phyloP scores from a whole-genome alignment of 2,329 filamentous ascomycete species.

The Verticillium alfalfae region DNA sequence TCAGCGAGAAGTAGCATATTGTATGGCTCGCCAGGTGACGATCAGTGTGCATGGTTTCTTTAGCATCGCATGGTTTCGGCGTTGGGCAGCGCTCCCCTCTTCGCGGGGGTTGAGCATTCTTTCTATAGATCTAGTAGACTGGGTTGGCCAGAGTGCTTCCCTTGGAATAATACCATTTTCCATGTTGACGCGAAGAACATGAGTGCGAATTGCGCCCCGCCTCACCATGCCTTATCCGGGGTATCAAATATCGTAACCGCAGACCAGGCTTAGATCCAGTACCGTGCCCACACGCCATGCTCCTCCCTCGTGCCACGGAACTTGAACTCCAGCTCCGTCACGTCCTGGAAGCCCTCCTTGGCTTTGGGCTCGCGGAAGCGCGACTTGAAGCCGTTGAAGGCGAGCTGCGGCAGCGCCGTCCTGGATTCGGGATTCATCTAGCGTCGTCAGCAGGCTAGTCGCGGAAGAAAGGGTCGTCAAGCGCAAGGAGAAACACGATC shows the following conservation, averaged over 20 bases:
- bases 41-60: too few relatives aligned
- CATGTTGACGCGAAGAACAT: too few relatives aligned
- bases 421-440: conserved; percentile 81
- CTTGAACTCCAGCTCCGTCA: conserved; percentile 69
- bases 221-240: too few relatives aligned
- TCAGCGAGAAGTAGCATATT: not conserved
- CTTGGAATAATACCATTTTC: too few relatives aligned
- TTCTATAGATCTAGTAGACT: too few relatives aligned
- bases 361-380: conserved; percentile 67
- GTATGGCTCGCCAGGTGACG: too few relatives aligned
- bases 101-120: too few relatives aligned
- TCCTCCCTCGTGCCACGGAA: conserved; percentile 68
- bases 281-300: conserved; percentile 66
- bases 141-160: too few relatives aligned
- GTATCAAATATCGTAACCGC: conserved; percentile 7
- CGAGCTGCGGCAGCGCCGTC: conserved; percentile 66
- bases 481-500: not conserved
- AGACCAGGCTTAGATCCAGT: conserved; percentile 55
- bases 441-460: not conserved
- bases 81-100: too few relatives aligned
- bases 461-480: not conserved
- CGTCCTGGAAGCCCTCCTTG: conserved; percentile 79
- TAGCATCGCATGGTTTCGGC: too few relatives aligned
- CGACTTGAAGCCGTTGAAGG: conserved; percentile 70
- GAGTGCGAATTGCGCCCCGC: too few relatives aligned